These are phyloP conservation scores for Brasilioporus rufonigricans DNA, from an alignment of 768 basidiomycete genomes.

Conservation along the genomic window DNA sequence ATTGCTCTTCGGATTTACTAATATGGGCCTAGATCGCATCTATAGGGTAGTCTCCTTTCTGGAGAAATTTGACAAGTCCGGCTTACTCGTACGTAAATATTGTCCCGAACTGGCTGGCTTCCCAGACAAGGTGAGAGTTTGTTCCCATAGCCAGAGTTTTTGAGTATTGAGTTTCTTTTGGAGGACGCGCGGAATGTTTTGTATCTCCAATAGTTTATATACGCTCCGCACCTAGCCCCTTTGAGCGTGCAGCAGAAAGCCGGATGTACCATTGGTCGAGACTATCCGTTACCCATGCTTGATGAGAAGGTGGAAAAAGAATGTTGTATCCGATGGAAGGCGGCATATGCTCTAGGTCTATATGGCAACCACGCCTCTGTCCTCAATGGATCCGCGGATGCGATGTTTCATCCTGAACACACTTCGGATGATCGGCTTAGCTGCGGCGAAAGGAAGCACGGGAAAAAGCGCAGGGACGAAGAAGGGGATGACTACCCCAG, in stretches of 20 bases:
- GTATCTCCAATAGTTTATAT: conserved; percentile 1
- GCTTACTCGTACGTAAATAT: conserved; percentile 25
- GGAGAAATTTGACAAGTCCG: conserved; percentile 18
- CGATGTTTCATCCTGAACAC: conserved; percentile 18
- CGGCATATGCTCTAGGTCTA: conserved; percentile 3
- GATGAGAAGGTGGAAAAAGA: conserved; percentile 16
- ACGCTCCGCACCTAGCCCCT: neutral
- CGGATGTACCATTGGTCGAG: conserved; percentile 6
- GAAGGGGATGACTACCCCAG: conserved; percentile 10
- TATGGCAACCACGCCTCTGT: conserved; percentile 21
- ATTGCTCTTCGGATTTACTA: conserved; percentile 27
- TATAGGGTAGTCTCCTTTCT: conserved; percentile 20
- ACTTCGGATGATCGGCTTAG: conserved; percentile 21
- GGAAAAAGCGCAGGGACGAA: conserved; percentile 16
- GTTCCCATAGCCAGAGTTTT: conserved; percentile 12
- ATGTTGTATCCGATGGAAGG: conserved; percentile 7
- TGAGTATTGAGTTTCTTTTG: conserved; percentile 22
- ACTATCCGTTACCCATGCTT: conserved; percentile 9
- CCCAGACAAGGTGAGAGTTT: conserved; percentile 26
- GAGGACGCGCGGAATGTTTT: neutral
- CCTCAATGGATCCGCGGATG: conserved; percentile 26
- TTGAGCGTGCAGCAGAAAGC: conserved; percentile 1
- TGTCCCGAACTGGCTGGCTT: conserved; percentile 13
- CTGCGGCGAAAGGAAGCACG: conserved; percentile 22
- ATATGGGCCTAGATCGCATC: conserved; percentile 25